Base-by-base conservation (phyloP, 495 filamentous ascomycete genomes). In the Pyrenula aspistea region DNA sequence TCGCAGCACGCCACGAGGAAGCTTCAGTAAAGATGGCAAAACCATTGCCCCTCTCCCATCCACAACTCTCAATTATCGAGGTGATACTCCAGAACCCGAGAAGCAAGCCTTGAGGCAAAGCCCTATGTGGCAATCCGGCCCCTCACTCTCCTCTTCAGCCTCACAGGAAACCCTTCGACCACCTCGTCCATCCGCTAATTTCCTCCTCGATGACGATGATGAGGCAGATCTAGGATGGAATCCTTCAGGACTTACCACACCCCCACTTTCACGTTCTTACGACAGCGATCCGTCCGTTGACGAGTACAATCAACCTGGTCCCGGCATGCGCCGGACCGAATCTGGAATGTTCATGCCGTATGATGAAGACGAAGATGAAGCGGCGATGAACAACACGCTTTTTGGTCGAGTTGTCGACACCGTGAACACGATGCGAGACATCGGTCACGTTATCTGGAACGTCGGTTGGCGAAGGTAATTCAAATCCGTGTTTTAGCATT, bases 401-500 rank as follows among this genome's bases (percentile, higher is more conserved):
- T 80, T 96, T 60, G 88, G 89, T 57, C 81, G 84, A 60, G 85
- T 96, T 22, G 83, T 93, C 64, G 89, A 97, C 67, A 93, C 91
- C 49, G 88, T 98, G 63, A 96, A 98, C 73, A 97, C 92, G 8
- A 91, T 92, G 49, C 85, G 84, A 61, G 93, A 98, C 62, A 98
- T 98, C 62, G 90, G 87, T 42, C 89, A 95, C 73, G 91, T 97
- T 42, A 89, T 97, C 60, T 95, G 90, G 91, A 98, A 98, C 66
- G 93, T 97, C 55, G 92, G 92, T 36, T 96, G 92, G 93, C 81
- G 87, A 61, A 77, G 82, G 60, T 91, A 64, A 86, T 10, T 4
- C 31, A 8, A 8, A 4, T 15, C 4, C 15, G 31, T 15, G 31
- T 42, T 4, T 42, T 42, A 8, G 31, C 31, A 42, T 42, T 42